Evolutionary conservation across 768 basidiomycete species (phyloP), one percentile per base, ranked within the genome.

Genomic region (Russula earlei): DNA sequence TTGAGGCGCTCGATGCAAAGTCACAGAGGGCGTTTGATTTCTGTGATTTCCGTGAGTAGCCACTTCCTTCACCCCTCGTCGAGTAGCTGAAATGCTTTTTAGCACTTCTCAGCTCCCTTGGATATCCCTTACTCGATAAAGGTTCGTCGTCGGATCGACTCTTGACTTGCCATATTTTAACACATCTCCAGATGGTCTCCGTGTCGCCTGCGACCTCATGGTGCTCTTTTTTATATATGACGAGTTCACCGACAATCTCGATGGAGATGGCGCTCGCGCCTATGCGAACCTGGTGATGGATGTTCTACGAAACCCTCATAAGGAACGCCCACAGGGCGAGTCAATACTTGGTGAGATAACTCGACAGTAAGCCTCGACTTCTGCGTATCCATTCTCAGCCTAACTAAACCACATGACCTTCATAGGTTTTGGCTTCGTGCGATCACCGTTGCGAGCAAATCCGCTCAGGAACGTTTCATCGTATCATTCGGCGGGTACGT

Each of bases 401-500:
- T 2, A 33, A 17, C 8, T 27, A 10, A 41, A 22, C 11, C 1
- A 15, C 11, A 1, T 36, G 5, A 36, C 36, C 15, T 20, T 52
- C 8, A 46, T 10, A 59, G 58, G 22, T 59, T 59, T 24, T 55
- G 40, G 48, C 29, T 49, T 14, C 41, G 42, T 15, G 53, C 54
- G 4, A 42, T 45, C 5, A 20, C 42, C 10, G 19, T 49, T 5
- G 47, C 48, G 12, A 42, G 47, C 17, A 17, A 24, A 8, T 12
- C 10, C 3, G 33, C 58, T 37, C 47, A 44, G 53, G 49, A 57
- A 37, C 67, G 71, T 14, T 69, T 71, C 62, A 61, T 68, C 47
- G 64, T 62, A 20, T 62, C 65, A 34, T 62, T 71, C 52, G 62
- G 59, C 12, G 54, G 50, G 33, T 72, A 65, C 54, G 64, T 68